Evolutionary conservation across 441 rosid species (phyloP).

Genomic region (Eutrema salsugineum): DNA sequence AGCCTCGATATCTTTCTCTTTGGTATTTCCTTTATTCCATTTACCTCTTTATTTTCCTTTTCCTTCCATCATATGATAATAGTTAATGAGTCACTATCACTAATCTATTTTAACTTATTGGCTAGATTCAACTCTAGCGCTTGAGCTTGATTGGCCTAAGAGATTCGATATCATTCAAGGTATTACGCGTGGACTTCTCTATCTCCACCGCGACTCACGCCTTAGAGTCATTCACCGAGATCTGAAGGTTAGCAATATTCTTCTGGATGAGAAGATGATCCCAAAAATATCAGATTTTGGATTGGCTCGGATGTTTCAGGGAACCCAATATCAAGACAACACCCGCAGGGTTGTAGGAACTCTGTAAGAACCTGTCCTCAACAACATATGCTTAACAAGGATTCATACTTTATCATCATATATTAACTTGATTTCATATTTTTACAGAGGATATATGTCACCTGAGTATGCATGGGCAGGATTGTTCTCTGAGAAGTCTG

Average conservation of each 20-base stretch:
- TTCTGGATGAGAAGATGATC: slow-evolving; percentile 8
- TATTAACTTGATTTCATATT: neutral
- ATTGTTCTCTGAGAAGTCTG: slow-evolving; percentile 47
- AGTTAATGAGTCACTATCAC: too few species aligned
- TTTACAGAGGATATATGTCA: slow-evolving; percentile 17
- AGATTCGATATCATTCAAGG: neutral
- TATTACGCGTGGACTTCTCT: slow-evolving; percentile 7
- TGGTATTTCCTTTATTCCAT: too few species aligned
- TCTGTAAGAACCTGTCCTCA: neutral
- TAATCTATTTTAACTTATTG: too few species aligned
- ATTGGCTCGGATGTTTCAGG: slow-evolving; percentile 8
- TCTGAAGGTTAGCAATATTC: slow-evolving; percentile 7
- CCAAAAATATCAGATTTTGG: slow-evolving; percentile 23
- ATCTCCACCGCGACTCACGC: slow-evolving; percentile 5
- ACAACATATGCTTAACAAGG: neutral
- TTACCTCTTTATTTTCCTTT: too few species aligned
- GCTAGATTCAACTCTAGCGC: too few species aligned
- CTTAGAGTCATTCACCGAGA: too few species aligned
- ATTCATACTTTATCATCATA: neutral
- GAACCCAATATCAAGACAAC: slow-evolving; percentile 11
- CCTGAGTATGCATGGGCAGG: slow-evolving; percentile 10
- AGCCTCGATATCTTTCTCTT: too few species aligned
- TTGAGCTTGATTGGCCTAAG: too few species aligned
- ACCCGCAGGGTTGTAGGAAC: slow-evolving; percentile 17
- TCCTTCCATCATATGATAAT: too few species aligned